These are phyloP conservation scores for Nymphaea colorata DNA, from an alignment of 164 flowering plant species.

Conservation along the genomic window DNA sequence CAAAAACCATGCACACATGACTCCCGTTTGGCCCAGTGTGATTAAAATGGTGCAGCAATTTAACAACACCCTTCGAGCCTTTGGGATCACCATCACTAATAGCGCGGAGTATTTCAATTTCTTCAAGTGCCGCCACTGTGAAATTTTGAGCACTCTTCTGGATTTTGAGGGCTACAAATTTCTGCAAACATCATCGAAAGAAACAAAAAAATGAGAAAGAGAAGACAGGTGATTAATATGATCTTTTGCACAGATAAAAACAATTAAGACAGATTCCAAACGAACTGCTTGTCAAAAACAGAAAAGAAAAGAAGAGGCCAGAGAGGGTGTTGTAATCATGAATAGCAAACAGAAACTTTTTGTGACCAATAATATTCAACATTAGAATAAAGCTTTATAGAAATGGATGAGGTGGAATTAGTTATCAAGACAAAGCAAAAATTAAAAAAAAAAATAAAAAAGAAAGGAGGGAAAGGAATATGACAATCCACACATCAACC, in stretches of 20 bases:
- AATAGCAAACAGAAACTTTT: too few species aligned
- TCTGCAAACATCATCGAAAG: constrained; percentile 25
- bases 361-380: too few species aligned
- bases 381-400: background rate
- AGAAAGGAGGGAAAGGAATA: background rate
- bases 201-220: background rate
- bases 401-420: background rate
- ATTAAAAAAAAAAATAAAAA: background rate
- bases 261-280: background rate
- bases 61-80: constrained; percentile 47
- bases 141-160: constrained; percentile 88
- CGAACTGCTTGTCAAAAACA: background rate
- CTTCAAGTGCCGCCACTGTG: constrained; percentile 81
- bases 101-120: constrained; percentile 70
- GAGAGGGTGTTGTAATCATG: too few species aligned
- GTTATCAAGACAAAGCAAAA: background rate
- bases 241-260: background rate
- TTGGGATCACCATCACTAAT: constrained; percentile 62
- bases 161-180: constrained; percentile 83
- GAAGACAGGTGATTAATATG: background rate
- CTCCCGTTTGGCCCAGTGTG: constrained; percentile 93
- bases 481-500: too few species aligned
- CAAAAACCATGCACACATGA: constrained; percentile 88
- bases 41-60: constrained; percentile 76
- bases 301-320: background rate